Conservation (phyloP, 2,329 filamentous ascomycete species). For the Cryphonectria parasitica region DNA sequence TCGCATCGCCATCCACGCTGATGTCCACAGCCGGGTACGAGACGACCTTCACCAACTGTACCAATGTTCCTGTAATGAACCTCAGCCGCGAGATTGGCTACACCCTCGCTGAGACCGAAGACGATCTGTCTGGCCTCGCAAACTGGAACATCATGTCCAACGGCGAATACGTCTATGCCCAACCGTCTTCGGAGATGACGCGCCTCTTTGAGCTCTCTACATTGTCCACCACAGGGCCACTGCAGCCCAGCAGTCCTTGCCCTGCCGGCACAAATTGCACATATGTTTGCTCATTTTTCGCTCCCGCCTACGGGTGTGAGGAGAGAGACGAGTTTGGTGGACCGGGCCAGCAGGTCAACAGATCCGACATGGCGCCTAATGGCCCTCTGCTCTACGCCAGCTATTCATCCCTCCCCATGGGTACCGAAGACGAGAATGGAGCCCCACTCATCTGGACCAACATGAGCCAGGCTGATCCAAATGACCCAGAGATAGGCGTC, state of each 20-base stretch:
- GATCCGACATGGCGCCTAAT: slow-evolving; percentile 23
- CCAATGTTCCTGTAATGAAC: slow-evolving; percentile 25
- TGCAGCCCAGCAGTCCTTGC: slow-evolving; percentile 25
- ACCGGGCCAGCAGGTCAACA: slow-evolving; percentile 11
- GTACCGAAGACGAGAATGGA: slow-evolving; percentile 23
- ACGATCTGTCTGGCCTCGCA: slow-evolving; percentile 21
- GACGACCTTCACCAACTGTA: slow-evolving; percentile 17
- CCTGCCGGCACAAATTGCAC: slow-evolving; percentile 27
- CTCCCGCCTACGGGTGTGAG: slow-evolving; percentile 28
- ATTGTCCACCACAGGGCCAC: slow-evolving; percentile 23
- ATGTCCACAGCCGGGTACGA: slow-evolving; percentile 15
- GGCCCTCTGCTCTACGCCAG: slow-evolving; percentile 27
- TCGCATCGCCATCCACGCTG: slow-evolving; percentile 29
- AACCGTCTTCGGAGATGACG: slow-evolving; percentile 21
- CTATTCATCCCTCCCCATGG: slow-evolving; percentile 28
- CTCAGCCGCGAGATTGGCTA: slow-evolving; percentile 26
- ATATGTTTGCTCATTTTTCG: slow-evolving; percentile 18
- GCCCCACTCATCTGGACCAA: slow-evolving; percentile 27
- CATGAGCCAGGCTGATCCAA: slow-evolving; percentile 14
- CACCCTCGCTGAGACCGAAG: slow-evolving; percentile 18
- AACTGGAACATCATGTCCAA: slow-evolving; percentile 24
- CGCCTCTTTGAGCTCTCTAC: slow-evolving; percentile 24
- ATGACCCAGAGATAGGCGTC: slow-evolving; percentile 23
- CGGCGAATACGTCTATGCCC: slow-evolving; percentile 19
- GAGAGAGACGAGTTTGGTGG: slow-evolving; percentile 27